These are phyloP conservation scores for Eucalyptus albens DNA, from an alignment of 345 rosid genomes.

Conservation along the genomic window DNA sequence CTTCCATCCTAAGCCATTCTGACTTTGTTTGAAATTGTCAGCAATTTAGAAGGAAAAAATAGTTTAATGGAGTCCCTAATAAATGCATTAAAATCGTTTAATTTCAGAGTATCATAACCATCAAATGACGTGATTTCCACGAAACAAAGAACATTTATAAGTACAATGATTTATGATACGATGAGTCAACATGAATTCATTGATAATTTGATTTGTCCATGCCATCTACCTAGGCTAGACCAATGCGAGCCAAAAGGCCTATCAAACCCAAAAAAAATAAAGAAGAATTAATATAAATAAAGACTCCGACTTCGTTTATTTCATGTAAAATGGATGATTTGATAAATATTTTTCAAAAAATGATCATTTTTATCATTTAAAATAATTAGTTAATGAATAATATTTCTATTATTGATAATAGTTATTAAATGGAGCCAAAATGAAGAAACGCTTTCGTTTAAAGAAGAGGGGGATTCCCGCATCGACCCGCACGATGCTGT, in stretches of 20 bases:
- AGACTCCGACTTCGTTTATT: fast-evolving
- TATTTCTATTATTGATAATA: too few species aligned
- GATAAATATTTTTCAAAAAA: too few species aligned
- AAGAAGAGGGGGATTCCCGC: background rate
- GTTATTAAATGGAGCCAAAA: too few species aligned
- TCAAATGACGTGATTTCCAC: fast-evolving
- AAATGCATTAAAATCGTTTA: fast-evolving
- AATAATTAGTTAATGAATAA: too few species aligned
- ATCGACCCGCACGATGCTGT: constrained; percentile 28
- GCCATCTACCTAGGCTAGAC: background rate
- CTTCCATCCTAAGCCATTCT: background rate
- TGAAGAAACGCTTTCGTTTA: background rate
- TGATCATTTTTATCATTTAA: fast-evolving
- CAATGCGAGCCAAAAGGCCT: background rate
- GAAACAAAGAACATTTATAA: background rate
- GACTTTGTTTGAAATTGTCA: background rate
- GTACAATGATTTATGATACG: too few species aligned
- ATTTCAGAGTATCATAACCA: fast-evolving
- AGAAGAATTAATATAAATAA: background rate
- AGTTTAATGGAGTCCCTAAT: background rate
- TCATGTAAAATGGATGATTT: fast-evolving
- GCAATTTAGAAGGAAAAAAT: fast-evolving
- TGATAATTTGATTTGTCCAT: background rate
- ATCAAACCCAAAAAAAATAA: fast-evolving
- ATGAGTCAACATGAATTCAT: background rate